These are phyloP conservation scores for Neckera pumila DNA, from an alignment of 225 moss, liverwort and hornwort genomes.

Conservation along the genomic window DNA sequence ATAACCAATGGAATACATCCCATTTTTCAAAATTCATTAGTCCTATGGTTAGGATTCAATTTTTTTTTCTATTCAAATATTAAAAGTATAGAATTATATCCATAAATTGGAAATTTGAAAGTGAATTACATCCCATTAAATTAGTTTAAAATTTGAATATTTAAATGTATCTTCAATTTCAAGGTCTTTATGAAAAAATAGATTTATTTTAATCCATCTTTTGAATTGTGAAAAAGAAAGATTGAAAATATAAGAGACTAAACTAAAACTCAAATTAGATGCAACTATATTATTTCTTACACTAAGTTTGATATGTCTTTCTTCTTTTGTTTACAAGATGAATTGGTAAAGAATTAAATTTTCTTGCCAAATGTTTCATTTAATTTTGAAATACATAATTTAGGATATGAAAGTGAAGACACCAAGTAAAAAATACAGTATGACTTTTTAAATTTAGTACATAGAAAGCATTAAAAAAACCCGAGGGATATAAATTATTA, in stretches of 20 bases:
- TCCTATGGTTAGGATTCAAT: rapidly evolving
- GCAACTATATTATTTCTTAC: neutral
- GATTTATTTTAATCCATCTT: rapidly evolving
- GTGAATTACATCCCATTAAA: neutral
- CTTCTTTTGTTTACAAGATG: neutral
- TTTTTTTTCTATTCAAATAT: neutral
- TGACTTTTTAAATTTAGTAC: too few relatives aligned
- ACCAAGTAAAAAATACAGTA: too few relatives aligned
- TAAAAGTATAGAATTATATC: rapidly evolving
- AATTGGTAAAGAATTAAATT: neutral
- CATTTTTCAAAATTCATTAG: too few relatives aligned
- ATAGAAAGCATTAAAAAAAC: too few relatives aligned
- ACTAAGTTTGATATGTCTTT: neutral
- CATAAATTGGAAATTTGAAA: neutral
- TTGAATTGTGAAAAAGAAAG: rapidly evolving
- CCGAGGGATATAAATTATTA: too few relatives aligned
- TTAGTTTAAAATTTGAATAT: neutral
- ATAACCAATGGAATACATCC: neutral
- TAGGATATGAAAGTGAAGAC: too few relatives aligned
- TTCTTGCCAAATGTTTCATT: neutral
- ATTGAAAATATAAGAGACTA: neutral
- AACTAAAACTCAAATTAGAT: neutral
- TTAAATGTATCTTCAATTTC: neutral
- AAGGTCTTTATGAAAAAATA: neutral
- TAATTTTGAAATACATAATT: too few relatives aligned